phyloP scores from a whole-genome alignment of 2,329 filamentous ascomycete species.

The Mycosphaerella sp. region DNA sequence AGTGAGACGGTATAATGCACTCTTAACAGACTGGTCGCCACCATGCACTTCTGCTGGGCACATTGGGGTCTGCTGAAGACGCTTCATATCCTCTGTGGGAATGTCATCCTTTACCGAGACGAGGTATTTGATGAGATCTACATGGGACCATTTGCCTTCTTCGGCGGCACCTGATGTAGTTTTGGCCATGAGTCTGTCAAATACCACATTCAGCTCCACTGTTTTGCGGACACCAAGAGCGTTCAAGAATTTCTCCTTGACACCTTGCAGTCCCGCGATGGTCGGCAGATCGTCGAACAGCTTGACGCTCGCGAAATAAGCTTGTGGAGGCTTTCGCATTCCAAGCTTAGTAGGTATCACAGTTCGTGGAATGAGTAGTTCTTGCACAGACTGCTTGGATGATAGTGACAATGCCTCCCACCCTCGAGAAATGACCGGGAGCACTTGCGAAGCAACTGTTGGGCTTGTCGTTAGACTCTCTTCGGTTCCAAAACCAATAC shows the following conservation, averaged over 20 bases:
- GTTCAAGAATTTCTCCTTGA: constrained; percentile 85
- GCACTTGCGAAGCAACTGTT: constrained; percentile 68
- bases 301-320: constrained; percentile 90
- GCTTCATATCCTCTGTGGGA: constrained; percentile 70
- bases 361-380: constrained; percentile 60
- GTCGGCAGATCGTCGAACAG: constrained; percentile 89
- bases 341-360: constrained; percentile 87
- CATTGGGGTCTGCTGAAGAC: constrained; percentile 69
- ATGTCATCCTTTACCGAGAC: constrained; percentile 87
- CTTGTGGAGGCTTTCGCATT: constrained; percentile 77
- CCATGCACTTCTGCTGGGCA: constrained; percentile 64
- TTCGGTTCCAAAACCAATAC: constrained; percentile 53
- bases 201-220: constrained; percentile 88
- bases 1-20: constrained; percentile 59
- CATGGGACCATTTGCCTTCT: constrained; percentile 71
- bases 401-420: constrained; percentile 72
- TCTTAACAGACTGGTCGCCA: constrained; percentile 34
- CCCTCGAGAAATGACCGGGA: constrained; percentile 76
- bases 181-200: constrained; percentile 69
- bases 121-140: constrained; percentile 91
- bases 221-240: constrained; percentile 90
- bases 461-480: constrained; percentile 66
- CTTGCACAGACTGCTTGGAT: constrained; percentile 60
- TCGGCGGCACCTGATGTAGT: constrained; percentile 46
- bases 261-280: constrained; percentile 65